phyloP scores from a whole-genome alignment of 2,329 filamentous ascomycete species.

The Alternaria brassicicola region DNA sequence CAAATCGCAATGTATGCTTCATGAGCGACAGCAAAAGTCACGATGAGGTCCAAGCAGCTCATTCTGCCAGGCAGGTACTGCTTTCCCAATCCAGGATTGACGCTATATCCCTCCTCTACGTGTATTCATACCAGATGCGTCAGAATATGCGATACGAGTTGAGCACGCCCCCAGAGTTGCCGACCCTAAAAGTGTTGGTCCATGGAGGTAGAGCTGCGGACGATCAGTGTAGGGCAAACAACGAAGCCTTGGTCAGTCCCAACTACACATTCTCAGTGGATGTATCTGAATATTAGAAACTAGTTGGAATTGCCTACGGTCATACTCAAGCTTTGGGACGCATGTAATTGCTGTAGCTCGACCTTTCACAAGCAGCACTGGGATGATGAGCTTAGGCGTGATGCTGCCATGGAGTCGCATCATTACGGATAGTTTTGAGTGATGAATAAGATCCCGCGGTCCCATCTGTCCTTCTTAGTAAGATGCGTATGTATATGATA shows the following conservation, averaged over 20 bases:
- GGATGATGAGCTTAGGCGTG: constrained; percentile 74
- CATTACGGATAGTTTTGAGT: constrained; percentile 78
- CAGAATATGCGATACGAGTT: constrained; percentile 62
- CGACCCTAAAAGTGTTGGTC: constrained; percentile 67
- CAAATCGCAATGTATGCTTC: constrained; percentile 85
- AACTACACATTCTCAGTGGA: constrained; percentile 41
- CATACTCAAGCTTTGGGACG: constrained; percentile 49
- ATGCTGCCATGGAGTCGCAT: constrained; percentile 77
- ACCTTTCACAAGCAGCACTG: constrained; percentile 64
- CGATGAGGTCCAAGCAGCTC: constrained; percentile 70
- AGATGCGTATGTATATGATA: neutral
- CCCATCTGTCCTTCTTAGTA: constrained; percentile 47
- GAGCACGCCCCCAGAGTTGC: constrained; percentile 67
- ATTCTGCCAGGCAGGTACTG: constrained; percentile 73
- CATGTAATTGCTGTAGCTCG: constrained; percentile 71
- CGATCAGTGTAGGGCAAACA: constrained; percentile 74
- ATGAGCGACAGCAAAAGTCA: constrained; percentile 77
- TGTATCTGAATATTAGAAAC: neutral
- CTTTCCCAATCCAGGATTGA: constrained; percentile 60
- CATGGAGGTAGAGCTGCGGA: constrained; percentile 77
- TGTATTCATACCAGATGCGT: constrained; percentile 88
- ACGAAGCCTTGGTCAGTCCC: constrained; percentile 76
- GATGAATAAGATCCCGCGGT: constrained; percentile 71
- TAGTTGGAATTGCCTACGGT: constrained; percentile 22
- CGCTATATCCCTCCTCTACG: constrained; percentile 61